Percentiles rank a stretch among this genome's conserved stretches.
Evolutionary conservation across 192 early-diverging fungal species (phyloP).

Genomic region (Dissophora globulifera): DNA sequence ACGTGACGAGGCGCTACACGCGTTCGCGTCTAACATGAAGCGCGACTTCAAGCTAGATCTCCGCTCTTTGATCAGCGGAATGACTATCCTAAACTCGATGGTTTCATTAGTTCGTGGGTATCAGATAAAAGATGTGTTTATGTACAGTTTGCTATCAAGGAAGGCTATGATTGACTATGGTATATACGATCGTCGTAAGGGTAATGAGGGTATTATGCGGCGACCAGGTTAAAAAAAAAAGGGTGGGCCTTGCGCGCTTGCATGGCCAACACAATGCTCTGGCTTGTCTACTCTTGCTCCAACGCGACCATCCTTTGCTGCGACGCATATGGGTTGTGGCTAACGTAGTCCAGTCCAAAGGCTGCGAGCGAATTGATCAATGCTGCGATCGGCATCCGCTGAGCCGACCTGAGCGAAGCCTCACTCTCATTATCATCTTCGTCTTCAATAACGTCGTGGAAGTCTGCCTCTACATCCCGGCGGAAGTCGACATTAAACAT

Average conservation of each 20-base stretch:
- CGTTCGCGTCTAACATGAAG: no score
- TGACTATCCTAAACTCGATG: no score
- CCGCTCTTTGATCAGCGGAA: no score
- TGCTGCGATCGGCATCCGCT: background rate
- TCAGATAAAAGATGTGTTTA: no score
- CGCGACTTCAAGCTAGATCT: no score
- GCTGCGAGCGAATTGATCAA: conserved; percentile 3
- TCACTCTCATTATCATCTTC: background rate
- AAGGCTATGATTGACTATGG: no score
- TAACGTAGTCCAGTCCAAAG: conserved; percentile 17
- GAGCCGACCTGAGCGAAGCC: background rate
- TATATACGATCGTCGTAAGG: background rate
- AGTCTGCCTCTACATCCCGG: background rate
- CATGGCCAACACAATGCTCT: no score
- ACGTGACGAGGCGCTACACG: no score
- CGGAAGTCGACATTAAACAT: background rate
- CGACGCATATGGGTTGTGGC: background rate
- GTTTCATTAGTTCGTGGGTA: background rate
- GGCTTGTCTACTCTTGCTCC: background rate
- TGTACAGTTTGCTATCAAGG: no score
- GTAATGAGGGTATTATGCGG: no score
- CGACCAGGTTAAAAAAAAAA: background rate
- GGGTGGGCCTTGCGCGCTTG: conserved; percentile 4
- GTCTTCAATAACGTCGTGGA: background rate
- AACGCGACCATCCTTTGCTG: no score